Conservation (phyloP, 768 basidiomycete genomes). For the Tylopilus felleus region DNA sequence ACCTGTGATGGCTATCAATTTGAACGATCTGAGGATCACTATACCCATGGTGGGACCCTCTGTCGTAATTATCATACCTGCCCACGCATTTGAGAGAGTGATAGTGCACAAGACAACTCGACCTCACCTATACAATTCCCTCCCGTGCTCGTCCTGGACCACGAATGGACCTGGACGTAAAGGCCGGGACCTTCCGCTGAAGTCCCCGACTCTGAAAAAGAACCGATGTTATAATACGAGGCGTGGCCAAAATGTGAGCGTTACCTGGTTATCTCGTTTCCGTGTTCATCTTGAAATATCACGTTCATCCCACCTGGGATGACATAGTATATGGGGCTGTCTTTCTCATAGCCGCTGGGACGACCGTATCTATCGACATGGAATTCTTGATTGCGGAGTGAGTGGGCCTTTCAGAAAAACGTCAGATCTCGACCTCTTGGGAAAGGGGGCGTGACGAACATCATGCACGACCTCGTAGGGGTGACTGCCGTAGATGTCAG, state of each 20-base stretch:
- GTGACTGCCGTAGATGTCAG: slow-evolving; percentile 28
- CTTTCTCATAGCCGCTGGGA: slow-evolving; percentile 17
- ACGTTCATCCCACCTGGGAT: slow-evolving; percentile 63
- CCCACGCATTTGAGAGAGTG: slow-evolving; percentile 1
- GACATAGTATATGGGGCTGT: slow-evolving; percentile 50
- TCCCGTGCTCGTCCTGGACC: slow-evolving; percentile 59
- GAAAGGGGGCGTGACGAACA: slow-evolving; percentile 1
- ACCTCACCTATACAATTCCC: slow-evolving; percentile 52
- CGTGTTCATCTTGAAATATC: slow-evolving; percentile 63
- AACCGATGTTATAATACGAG: not conserved
- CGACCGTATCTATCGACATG: slow-evolving; percentile 23
- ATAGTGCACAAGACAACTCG: not conserved
- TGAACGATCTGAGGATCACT: slow-evolving; percentile 27
- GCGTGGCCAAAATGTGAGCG: not conserved
- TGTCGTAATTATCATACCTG: slow-evolving; percentile 28
- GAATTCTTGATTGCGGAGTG: slow-evolving; percentile 23
- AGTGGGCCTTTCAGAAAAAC: slow-evolving; percentile 20
- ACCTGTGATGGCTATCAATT: slow-evolving; percentile 24
- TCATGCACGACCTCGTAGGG: slow-evolving; percentile 19
- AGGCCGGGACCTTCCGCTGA: slow-evolving; percentile 30
- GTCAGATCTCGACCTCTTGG: slow-evolving; percentile 5
- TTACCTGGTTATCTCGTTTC: slow-evolving; percentile 62
- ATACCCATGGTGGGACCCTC: slow-evolving; percentile 21
- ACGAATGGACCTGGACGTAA: slow-evolving; percentile 42
- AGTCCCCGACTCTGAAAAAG: slow-evolving; percentile 49